Base-by-base conservation (phyloP, 2,329 filamentous ascomycete species). In the Cytospora schulzeri region DNA sequence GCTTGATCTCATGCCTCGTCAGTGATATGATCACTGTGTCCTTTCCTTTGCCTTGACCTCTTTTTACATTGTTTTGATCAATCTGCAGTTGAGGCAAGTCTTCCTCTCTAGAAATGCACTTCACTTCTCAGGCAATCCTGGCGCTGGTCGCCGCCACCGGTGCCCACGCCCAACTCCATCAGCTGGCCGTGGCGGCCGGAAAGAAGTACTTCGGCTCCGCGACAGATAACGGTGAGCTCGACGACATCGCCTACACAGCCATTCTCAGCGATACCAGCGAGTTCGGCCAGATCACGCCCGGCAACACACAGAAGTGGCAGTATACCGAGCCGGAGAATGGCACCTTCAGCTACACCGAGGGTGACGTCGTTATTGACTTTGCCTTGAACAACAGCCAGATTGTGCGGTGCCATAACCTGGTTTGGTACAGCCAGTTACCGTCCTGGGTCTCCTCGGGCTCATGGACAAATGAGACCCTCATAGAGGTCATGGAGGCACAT, bases 241-340 rank as follows among this genome's bases (percentile, higher is more conserved):
- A 76, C 53, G 84, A 90, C 73, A 71, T 75, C 15, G 70, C 79
- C 31, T 91, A 90, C 73, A 75, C 81, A 22, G 73, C 76, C 24
- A 84, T 88, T 66, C 76, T 88, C 51, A 80, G 79, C 67, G 77
- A 88, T 72, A 76, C 71, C 9, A 76, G 77, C 55, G 85, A 89
- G 70, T 90, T 90, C 70, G 88, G 88, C 35, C 83, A 87, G 73
- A 79, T 89, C 29, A 89, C 87, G 0, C 86, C 87, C 0, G 85
- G 83, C 57, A 91, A 91, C 72, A 81, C 82, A 3, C 83, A 87
- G 73, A 83, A 86, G 79, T 91, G 87, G 87, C 80, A 87, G 65
- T 78, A 81, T 67, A 88, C 80, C 19, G 86, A 91, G 78, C 84
- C 86, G 0, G 72, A 76, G 50, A 81, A 80, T 54, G 81, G 79